Base-by-base conservation (phyloP, 805 yeast species). In the Tetrapisispora pingtungensis region DNA sequence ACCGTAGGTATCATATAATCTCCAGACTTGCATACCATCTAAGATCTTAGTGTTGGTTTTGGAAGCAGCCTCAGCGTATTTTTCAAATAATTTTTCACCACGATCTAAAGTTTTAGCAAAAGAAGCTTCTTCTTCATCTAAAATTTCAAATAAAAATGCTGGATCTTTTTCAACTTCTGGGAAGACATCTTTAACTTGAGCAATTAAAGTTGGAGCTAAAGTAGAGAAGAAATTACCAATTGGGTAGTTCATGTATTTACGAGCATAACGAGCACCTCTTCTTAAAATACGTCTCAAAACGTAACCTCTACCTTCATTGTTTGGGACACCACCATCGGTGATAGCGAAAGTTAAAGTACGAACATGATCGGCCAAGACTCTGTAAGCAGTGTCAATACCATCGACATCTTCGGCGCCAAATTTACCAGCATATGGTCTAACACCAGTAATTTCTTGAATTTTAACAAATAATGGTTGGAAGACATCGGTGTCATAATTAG, bases 321-420 rank as follows among this genome's bases (percentile, higher is more conserved):
- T 93, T 61, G 99, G 99, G 46, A 93, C 97, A 61, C 98, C 99
- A 59, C 99, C 99, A 66, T 93, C 99, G 33, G 95, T 85, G 48
- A 93, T 74, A 41, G 99, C 97, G 66, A 93, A 86, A 2, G 96
- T 86, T 63, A 93, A 75, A 22, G 99, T 93, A 69, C 99, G 82
- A 32, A 93, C 97, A 64, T 93, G 99, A 69, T 93, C 99, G 45
- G 98, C 98, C 55, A 93, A 77, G 36, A 93, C 97, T 66, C 99
- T 80, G 72, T 93, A 93, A 43, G 98, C 97, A 36, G 97, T 93
- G 63, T 93, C 99, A 52, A 93, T 78, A 63, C 97, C 97, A 61
- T 93, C 97, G 28, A 63, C 73, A 58, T 90, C 98, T 48, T 88
- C 97, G 36, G 74, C 80, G 52, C 96, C 98, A 55, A 93, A 93